These are phyloP conservation scores for Plasmodium gaboni DNA, from an alignment of 169 alveolate genomes.

Conservation along the genomic window DNA sequence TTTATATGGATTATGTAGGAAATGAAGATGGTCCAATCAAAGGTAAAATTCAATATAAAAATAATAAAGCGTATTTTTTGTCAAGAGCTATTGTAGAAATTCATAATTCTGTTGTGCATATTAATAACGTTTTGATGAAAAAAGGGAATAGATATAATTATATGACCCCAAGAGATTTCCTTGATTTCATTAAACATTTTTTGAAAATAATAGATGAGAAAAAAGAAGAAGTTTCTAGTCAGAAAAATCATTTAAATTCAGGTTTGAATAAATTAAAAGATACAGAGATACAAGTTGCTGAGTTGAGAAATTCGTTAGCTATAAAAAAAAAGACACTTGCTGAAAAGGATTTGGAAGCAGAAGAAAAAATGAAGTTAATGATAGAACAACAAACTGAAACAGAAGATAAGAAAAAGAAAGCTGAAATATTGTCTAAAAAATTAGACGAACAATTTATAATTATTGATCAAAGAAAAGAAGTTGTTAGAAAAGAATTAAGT, in stretches of 20 bases:
- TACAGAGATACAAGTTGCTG: slow-evolving; percentile 94
- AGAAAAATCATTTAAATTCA: slow-evolving; percentile 93
- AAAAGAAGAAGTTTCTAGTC: slow-evolving; percentile 94
- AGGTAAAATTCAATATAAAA: slow-evolving; percentile 55
- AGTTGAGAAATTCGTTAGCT: slow-evolving; percentile 91
- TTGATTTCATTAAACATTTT: slow-evolving; percentile 96
- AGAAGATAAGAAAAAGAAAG: slow-evolving; percentile 92
- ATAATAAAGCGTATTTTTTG: slow-evolving; percentile 46
- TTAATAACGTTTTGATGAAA: slow-evolving; percentile 55
- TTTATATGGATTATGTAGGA: slow-evolving; percentile 55
- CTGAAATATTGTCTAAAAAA: slow-evolving; percentile 90
- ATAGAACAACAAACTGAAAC: slow-evolving; percentile 96
- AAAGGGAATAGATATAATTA: slow-evolving; percentile 71
- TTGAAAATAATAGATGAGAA: slow-evolving; percentile 92
- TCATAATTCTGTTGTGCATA: slow-evolving; percentile 45
- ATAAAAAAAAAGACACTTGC: slow-evolving; percentile 91
- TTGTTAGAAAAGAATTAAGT: slow-evolving; percentile 92
- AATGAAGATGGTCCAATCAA: slow-evolving; percentile 66
- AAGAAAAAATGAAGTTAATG: slow-evolving; percentile 94
- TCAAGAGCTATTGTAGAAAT: slow-evolving; percentile 75
- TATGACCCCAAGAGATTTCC: slow-evolving; percentile 95
- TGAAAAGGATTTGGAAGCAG: slow-evolving; percentile 96
- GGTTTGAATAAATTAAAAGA: slow-evolving; percentile 96
- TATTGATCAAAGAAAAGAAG: slow-evolving; percentile 89
- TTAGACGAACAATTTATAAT: slow-evolving; percentile 92